Percentiles rank a stretch among this genome's conserved stretches.
These are phyloP conservation scores for Apium graveolens DNA, from an alignment of 129 eudicot genomes.

Conservation along the genomic window DNA sequence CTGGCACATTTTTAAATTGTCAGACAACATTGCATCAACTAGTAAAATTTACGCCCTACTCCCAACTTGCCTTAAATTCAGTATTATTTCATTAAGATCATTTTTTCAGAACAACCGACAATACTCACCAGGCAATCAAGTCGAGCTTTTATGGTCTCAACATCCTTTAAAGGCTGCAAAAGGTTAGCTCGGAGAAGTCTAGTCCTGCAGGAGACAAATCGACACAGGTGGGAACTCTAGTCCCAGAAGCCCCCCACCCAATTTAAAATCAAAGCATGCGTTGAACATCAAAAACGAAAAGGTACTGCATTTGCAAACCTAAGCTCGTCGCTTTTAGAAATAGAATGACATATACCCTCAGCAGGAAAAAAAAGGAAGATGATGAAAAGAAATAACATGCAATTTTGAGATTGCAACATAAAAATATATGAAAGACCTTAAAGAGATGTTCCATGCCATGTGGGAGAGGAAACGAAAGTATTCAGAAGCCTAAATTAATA, in stretches of 20 bases:
- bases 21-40: neutral
- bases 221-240: neutral
- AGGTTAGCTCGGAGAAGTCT: constrained; percentile 98
- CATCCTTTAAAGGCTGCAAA: constrained; percentile 89
- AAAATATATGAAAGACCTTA: neutral
- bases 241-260: neutral
- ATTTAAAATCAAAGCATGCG: neutral
- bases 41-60: neutral
- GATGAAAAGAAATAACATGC: neutral
- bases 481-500: neutral
- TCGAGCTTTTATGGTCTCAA: constrained; percentile 85
- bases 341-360: neutral
- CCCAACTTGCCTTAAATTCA: neutral
- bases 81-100: neutral
- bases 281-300: neutral
- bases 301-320: neutral
- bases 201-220: constrained; percentile 45
- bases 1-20: neutral
- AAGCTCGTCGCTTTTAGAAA: neutral
- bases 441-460: neutral
- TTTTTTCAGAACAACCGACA: neutral
- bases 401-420: neutral
- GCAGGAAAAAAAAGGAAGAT: neutral
- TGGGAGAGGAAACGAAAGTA: neutral
- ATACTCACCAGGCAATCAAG: constrained; percentile 92